Evolutionary conservation across 2,329 filamentous ascomycete genomes (phyloP).

Genomic region (Arachnopeziza araneosa): DNA sequence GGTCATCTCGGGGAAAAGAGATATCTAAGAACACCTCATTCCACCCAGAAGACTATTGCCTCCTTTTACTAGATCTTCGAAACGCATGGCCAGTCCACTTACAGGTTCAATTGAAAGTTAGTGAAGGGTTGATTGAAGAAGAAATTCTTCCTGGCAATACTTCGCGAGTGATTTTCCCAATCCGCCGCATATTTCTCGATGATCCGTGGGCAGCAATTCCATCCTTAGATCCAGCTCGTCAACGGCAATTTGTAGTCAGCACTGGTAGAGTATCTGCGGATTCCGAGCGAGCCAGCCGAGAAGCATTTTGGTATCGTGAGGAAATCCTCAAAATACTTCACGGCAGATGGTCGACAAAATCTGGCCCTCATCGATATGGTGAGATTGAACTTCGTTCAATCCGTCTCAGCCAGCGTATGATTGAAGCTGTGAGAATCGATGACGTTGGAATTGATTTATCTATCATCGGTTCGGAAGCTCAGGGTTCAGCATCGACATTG

Average conservation of each 20-base stretch:
- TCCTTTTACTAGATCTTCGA: conserved; percentile 76
- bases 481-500: conserved; percentile 25
- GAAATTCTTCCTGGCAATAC: conserved; percentile 63
- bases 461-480: conserved; percentile 34
- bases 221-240: conserved; percentile 71
- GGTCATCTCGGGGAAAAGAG: conserved; percentile 37
- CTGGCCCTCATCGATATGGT: conserved; percentile 51
- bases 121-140: conserved; percentile 33
- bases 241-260: conserved; percentile 89
- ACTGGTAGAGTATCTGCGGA: conserved; percentile 73
- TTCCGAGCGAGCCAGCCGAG: conserved; percentile 68
- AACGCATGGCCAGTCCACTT: conserved; percentile 87
- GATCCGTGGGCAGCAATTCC: conserved; percentile 75
- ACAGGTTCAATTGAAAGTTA: conserved; percentile 52
- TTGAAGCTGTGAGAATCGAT: conserved; percentile 75
- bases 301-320: conserved; percentile 90
- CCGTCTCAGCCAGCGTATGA: conserved; percentile 69
- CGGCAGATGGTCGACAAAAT: conserved; percentile 62
- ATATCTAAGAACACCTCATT: conserved; percentile 31
- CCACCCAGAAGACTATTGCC: conserved; percentile 60
- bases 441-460: conserved; percentile 65
- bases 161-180: conserved; percentile 67
- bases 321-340: conserved; percentile 65
- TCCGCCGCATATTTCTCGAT: conserved; percentile 70
- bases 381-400: conserved; percentile 72